These are phyloP conservation scores for Ensete ventricosum DNA, from an alignment of 176 grass and related monocot species.

Conservation along the genomic window DNA sequence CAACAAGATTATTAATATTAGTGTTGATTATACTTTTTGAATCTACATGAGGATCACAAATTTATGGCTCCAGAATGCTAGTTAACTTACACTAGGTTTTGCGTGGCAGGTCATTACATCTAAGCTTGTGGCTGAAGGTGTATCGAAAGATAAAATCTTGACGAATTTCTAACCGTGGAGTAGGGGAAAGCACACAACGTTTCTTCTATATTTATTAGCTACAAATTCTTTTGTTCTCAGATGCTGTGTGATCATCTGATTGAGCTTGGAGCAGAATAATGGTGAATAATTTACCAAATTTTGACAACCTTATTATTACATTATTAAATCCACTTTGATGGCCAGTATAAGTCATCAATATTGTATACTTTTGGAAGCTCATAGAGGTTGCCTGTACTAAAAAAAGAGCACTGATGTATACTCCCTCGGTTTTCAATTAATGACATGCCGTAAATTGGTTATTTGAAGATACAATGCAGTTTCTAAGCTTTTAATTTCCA, in stretches of 20 bases:
- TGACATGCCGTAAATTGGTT: too few species aligned
- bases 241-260: neutral
- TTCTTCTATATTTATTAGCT: neutral
- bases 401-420: too few species aligned
- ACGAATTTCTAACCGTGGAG: slow-evolving; percentile 42
- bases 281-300: neutral
- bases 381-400: too few species aligned
- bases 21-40: slow-evolving; percentile 8
- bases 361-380: too few species aligned
- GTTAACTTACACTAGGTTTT: too few species aligned
- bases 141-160: slow-evolving; percentile 59
- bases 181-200: neutral
- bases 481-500: too few species aligned
- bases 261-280: neutral
- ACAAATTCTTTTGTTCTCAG: slow-evolving; percentile 8
- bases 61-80: neutral
- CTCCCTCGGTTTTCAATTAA: too few species aligned
- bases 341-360: too few species aligned
- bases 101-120: slow-evolving; percentile 59
- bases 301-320: neutral
- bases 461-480: too few species aligned
- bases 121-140: slow-evolving; percentile 56
- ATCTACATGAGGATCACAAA: neutral
- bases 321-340: neutral
- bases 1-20: neutral